Evolutionary conservation across 176 grass and related monocot species (phyloP).

Genomic region (Tuctoria greenei): DNA sequence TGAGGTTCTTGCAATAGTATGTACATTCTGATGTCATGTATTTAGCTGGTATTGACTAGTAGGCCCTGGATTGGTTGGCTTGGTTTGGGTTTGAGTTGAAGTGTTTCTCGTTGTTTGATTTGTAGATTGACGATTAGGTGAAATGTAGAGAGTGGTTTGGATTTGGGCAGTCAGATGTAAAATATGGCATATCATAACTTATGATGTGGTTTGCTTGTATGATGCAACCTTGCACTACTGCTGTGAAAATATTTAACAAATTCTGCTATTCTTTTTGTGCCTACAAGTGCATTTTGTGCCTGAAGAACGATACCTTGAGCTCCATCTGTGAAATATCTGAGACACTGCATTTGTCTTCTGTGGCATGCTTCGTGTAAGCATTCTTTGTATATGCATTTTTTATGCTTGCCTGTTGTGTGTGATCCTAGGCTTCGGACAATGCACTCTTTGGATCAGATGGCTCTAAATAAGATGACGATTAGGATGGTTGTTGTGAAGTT

Average conservation of each 20-base stretch:
- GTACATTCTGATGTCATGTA: conserved; percentile 40
- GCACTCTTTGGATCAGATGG: not conserved
- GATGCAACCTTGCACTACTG: conserved; percentile 17
- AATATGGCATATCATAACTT: conserved; percentile 47
- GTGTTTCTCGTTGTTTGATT: conserved; percentile 5
- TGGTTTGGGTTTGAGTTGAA: conserved; percentile 42
- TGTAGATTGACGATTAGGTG: conserved; percentile 43
- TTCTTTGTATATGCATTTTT: not conserved
- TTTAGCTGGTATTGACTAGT: conserved; percentile 38
- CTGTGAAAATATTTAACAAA: conserved; percentile 15
- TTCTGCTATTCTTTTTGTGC: conserved; percentile 1
- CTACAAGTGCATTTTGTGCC: not conserved
- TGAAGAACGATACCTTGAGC: not conserved
- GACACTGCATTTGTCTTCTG: not conserved
- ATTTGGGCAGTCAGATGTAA: conserved; percentile 33
- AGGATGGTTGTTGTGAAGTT: conserved; percentile 8
- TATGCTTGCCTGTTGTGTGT: not conserved
- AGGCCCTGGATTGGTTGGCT: conserved; percentile 31
- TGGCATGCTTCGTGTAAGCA: not conserved
- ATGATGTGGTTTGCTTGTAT: conserved; percentile 39
- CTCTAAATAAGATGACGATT: not conserved
- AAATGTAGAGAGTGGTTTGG: conserved; percentile 36
- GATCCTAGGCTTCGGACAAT: conserved; percentile 13
- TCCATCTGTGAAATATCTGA: not conserved
- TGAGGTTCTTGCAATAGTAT: conserved; percentile 30